These are phyloP conservation scores for Sporisorium graminicola DNA, from an alignment of 1,284 basidiomycete genomes.

Conservation along the genomic window DNA sequence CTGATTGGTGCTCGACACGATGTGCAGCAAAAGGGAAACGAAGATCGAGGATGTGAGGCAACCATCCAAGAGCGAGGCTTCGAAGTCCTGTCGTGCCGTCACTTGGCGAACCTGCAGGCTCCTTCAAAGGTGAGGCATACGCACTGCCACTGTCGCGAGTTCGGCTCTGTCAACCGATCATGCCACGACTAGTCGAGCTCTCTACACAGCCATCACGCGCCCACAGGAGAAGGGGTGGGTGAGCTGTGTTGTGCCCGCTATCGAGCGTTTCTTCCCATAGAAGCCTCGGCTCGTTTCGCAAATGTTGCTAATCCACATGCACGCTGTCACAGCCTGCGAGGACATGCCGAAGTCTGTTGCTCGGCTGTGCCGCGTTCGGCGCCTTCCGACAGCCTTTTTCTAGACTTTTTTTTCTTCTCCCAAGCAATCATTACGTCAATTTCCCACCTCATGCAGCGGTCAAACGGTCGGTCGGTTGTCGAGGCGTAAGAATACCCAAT, in stretches of 20 bases:
- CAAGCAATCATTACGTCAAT: conserved; percentile 28
- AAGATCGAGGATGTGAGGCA: neutral
- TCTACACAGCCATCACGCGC: conserved; percentile 2
- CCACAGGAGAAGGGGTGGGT: too few relatives aligned
- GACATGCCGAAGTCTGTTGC: conserved; percentile 12
- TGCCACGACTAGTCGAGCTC: neutral
- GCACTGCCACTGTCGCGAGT: conserved; percentile 3
- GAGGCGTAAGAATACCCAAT: neutral
- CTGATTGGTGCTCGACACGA: neutral
- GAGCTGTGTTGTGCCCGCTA: too few relatives aligned
- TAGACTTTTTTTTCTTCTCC: neutral
- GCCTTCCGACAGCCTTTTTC: neutral
- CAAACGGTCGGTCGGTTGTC: neutral
- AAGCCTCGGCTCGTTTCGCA: neutral
- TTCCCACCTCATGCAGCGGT: conserved; percentile 4
- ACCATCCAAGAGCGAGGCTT: neutral
- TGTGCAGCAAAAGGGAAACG: neutral
- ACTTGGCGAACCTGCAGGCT: neutral
- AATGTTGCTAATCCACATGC: neutral
- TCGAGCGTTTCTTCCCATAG: conserved; percentile 3
- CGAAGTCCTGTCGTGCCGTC: neutral
- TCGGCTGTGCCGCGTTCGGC: conserved; percentile 18
- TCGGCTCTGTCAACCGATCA: neutral
- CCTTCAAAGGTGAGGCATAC: neutral
- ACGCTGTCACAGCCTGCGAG: neutral